Evolutionary conservation across 768 basidiomycete species (phyloP), one percentile per base, ranked within the genome.

Genomic region (Boletus patriciae): DNA sequence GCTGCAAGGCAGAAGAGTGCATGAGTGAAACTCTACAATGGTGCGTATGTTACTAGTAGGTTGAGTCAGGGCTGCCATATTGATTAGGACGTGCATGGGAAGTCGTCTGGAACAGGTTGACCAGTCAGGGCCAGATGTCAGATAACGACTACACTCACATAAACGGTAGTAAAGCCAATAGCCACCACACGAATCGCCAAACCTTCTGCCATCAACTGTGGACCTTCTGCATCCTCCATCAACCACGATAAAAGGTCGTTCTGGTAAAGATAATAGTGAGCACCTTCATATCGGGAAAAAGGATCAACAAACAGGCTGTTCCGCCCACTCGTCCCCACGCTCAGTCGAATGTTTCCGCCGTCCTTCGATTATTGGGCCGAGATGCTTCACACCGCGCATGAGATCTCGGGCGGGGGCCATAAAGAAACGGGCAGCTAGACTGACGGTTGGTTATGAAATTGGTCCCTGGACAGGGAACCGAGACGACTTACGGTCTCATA

Each of bases 1-100:
- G 73, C 64, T 6, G 74, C 76, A 3, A 79, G 66, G 47, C 70
- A 58, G 46, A 70, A 73, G 3, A 79, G 62, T 2, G 69, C 70
- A 37, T 74, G 69, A 0, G 67, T 69, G 29, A 76, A 67, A 23
- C 58, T 70, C 73, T 74, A 7, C 23, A 18, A n/a, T n/a, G n/a
- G n/a, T n/a, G n/a, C n/a, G n/a, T 8, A 11, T 37, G 18, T 16
- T 18, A 37, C n/a, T n/a, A n/a, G n/a, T n/a, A n/a, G 15, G 18
- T 16, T 18, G 37, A 12, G 23, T 12, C 25, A 13, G 1, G 18
- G 4, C 21, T 18, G 18, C 23, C 7, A 34, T 9, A 33, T 34
- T 21, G 3, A 13, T 36, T 11, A 16, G 21, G 21, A 18, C 47
- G 18, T 49, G 37, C 47, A 18, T 4, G 25, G 34, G 47, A 49